These are phyloP conservation scores for Penicillium glabrum DNA, from an alignment of 2,329 filamentous ascomycete genomes.

Conservation along the genomic window DNA sequence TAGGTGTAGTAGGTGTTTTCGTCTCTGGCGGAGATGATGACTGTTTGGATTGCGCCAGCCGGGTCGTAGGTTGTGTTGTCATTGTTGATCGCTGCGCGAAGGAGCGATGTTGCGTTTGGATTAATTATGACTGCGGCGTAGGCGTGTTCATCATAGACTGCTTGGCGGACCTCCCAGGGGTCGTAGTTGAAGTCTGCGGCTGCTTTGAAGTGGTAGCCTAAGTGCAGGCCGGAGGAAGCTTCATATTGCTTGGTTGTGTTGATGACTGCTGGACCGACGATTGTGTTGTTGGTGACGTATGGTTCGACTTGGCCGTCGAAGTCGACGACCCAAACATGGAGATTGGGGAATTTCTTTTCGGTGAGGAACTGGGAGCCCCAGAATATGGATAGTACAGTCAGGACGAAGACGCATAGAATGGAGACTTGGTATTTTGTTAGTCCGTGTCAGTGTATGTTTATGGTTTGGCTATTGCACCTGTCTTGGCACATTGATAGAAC, in stretches of 20 bases:
- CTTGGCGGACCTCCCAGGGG: constrained; percentile 56
- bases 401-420: constrained; percentile 56
- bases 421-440: constrained; percentile 17
- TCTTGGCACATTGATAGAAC: constrained; percentile 22
- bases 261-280: constrained; percentile 59
- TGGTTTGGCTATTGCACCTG: constrained; percentile 10
- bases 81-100: constrained; percentile 54
- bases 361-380: constrained; percentile 59
- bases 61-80: constrained; percentile 63
- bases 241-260: constrained; percentile 47
- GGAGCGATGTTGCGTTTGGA: constrained; percentile 59
- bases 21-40: constrained; percentile 58
- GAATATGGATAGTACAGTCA: constrained; percentile 59
- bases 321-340: constrained; percentile 62
- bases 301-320: constrained; percentile 60
- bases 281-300: constrained; percentile 49
- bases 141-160: constrained; percentile 58
- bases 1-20: constrained; percentile 55
- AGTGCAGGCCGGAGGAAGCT: constrained; percentile 36
- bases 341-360: constrained; percentile 47
- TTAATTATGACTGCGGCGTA: constrained; percentile 65
- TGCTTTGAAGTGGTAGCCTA: constrained; percentile 53
- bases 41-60: constrained; percentile 56
- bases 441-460: not conserved
- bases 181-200: constrained; percentile 57